Conservation (phyloP, 139 green algal genomes). For the Micractinium conductrix region DNA sequence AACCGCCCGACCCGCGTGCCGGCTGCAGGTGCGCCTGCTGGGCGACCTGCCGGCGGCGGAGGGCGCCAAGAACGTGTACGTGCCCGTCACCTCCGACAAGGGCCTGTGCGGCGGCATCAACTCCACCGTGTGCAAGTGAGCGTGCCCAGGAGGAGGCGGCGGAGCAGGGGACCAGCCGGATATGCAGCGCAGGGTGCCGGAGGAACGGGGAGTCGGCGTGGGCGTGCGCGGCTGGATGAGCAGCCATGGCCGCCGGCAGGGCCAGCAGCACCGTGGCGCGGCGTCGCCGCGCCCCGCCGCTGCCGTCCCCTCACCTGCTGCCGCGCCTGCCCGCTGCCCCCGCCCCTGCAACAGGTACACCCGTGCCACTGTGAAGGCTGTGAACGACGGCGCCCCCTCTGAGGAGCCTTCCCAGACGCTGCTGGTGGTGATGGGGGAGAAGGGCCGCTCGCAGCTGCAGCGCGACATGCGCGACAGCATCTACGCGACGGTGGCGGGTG, state of each 20-base stretch:
- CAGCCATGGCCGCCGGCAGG: too few species aligned
- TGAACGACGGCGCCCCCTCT: slow-evolving; percentile 22
- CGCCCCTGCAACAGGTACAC: slow-evolving; percentile 74
- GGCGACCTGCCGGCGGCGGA: slow-evolving; percentile 83
- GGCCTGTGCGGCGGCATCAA: slow-evolving; percentile 99
- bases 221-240: too few species aligned
- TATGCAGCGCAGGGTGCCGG: too few species aligned
- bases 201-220: too few species aligned
- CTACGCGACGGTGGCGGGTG: slow-evolving; percentile 49
- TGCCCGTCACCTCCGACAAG: slow-evolving; percentile 93
- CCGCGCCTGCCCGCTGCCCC: too few species aligned
- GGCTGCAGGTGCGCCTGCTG: too few species aligned
- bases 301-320: too few species aligned
- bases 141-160: not conserved
- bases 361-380: slow-evolving; percentile 39
- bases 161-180: not conserved
- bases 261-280: too few species aligned
- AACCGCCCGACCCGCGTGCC: too few species aligned
- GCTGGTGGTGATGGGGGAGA: slow-evolving; percentile 90
- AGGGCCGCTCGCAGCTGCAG: slow-evolving; percentile 87
- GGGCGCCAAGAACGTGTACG: slow-evolving; percentile 75
- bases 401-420: slow-evolving; percentile 31
- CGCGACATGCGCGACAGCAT: slow-evolving; percentile 64
- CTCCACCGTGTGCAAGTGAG: slow-evolving; percentile 88
- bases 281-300: too few species aligned